phyloP scores from a whole-genome alignment of 352 stramenopile genomes.

The Phytophthora constricta region DNA sequence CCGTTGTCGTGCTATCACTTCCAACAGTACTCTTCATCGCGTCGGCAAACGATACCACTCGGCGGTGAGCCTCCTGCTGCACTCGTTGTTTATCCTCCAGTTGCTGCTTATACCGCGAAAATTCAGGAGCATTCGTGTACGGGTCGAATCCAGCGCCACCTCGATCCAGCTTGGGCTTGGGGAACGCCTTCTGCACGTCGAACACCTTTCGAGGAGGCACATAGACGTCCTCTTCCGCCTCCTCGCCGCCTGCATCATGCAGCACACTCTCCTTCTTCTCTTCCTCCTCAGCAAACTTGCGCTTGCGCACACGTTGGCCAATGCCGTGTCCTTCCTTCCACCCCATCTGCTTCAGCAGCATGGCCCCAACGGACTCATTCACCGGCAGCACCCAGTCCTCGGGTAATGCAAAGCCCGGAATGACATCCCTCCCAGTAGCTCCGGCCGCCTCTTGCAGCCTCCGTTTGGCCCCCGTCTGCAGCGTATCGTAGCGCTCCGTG shows the following conservation, averaged over 20 bases:
- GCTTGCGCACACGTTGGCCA: conserved; percentile 64
- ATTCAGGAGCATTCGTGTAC: conserved; percentile 78
- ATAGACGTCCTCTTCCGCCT: conserved; percentile 52
- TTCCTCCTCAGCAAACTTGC: conserved; percentile 42
- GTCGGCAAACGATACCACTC: conserved; percentile 80
- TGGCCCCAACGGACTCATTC: conserved; percentile 83
- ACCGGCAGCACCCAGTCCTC: conserved; percentile 78
- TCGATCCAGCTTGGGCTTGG: conserved; percentile 73
- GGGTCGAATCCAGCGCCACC: conserved; percentile 85
- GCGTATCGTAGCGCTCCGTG: conserved; percentile 66
- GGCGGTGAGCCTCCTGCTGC: conserved; percentile 36
- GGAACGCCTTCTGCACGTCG: conserved; percentile 59
- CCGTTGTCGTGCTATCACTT: conserved; percentile 46
- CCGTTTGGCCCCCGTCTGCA: conserved; percentile 45
- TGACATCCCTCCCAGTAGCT: conserved; percentile 14
- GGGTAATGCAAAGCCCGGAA: conserved; percentile 56
- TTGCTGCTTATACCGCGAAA: conserved; percentile 57
- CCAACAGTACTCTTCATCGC: conserved; percentile 54
- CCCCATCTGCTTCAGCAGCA: conserved; percentile 87
- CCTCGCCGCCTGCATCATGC: conserved; percentile 10
- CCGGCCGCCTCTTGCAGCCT: conserved; percentile 30
- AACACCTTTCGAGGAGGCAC: conserved; percentile 66
- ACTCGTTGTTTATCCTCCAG: conserved; percentile 30
- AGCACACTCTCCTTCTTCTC: conserved; percentile 6
- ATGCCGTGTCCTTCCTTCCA: conserved; percentile 93